Evolutionary conservation across 495 filamentous ascomycete species (phyloP).

Genomic region (Stereocaulon alpinum): DNA sequence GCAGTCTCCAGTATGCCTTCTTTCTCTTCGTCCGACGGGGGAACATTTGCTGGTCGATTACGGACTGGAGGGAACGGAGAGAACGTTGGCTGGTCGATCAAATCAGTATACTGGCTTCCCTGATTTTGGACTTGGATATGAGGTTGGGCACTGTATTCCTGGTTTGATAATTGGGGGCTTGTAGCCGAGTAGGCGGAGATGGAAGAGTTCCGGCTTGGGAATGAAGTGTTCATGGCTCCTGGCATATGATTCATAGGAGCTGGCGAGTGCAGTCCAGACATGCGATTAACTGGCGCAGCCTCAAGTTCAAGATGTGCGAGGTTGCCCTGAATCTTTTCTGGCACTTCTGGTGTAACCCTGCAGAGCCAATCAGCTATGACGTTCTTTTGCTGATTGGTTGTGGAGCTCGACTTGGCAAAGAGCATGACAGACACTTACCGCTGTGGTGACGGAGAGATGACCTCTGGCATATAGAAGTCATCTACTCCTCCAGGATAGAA

Average conservation of each 20-base stretch:
- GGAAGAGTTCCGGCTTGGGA: conserved; percentile 21
- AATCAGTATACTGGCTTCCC: not conserved
- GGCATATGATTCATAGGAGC: conserved; percentile 14
- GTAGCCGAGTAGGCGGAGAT: conserved; percentile 17
- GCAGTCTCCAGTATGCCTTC: conserved; percentile 78
- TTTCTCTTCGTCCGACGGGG: conserved; percentile 87
- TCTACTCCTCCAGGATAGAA: conserved; percentile 84
- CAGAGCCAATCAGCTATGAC: conserved; percentile 16
- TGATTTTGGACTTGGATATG: not conserved
- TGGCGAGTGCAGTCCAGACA: conserved; percentile 22
- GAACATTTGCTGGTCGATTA: conserved; percentile 77
- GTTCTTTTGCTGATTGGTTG: conserved; percentile 4
- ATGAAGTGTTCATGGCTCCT: conserved; percentile 3
- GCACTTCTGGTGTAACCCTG: conserved; percentile 68
- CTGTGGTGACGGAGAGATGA: conserved; percentile 78
- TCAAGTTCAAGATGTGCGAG: conserved; percentile 81
- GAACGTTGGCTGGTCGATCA: conserved; percentile 62
- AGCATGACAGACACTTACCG: conserved; percentile 48
- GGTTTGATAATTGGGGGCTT: not conserved
- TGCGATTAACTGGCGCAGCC: conserved; percentile 34
- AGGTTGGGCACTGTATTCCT: not conserved
- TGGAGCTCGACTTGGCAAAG: conserved; percentile 13
- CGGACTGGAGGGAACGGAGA: conserved; percentile 83
- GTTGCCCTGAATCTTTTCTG: conserved; percentile 82
- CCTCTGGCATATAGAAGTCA: conserved; percentile 74